These are phyloP conservation scores for Boletus rufocinnamomeus DNA, from an alignment of 768 basidiomycete species.

Conservation along the genomic window DNA sequence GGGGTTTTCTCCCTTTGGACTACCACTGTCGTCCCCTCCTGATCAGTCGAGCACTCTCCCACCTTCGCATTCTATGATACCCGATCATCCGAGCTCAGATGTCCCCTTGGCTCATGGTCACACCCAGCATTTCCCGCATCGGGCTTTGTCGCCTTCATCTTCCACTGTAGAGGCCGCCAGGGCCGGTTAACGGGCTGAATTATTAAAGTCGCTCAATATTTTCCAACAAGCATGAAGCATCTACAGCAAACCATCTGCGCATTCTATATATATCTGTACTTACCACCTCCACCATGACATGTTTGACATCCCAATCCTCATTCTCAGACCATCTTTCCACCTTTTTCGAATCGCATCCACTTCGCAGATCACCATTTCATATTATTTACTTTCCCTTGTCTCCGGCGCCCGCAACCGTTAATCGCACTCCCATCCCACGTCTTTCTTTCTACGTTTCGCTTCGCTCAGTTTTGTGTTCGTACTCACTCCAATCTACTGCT, in stretches of 20 bases:
- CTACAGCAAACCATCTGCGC: conserved; percentile 42
- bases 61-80: conserved; percentile 38
- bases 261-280: conserved; percentile 44
- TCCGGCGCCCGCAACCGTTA: conserved; percentile 30
- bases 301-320: conserved; percentile 37
- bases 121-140: conserved; percentile 41
- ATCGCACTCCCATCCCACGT: conserved; percentile 31
- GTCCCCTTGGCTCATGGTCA: conserved; percentile 35
- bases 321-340: conserved; percentile 21
- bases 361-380: conserved; percentile 31
- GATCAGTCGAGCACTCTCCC: conserved; percentile 30
- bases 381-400: conserved; percentile 31
- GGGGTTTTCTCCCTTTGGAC: conserved; percentile 35
- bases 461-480: conserved; percentile 21
- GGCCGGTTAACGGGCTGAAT: conserved; percentile 42
- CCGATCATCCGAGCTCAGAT: conserved; percentile 38
- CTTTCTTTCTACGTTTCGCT: conserved; percentile 17
- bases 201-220: conserved; percentile 42
- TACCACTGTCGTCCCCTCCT: conserved; percentile 35
- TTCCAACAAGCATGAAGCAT: conserved; percentile 41
- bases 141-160: conserved; percentile 40
- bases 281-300: conserved; percentile 37
- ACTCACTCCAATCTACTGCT: conserved; percentile 31
- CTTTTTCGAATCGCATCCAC: conserved; percentile 32
- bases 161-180: conserved; percentile 42